Conservation (phyloP, 176 grass and related monocot species). For the Secale cereale region DNA sequence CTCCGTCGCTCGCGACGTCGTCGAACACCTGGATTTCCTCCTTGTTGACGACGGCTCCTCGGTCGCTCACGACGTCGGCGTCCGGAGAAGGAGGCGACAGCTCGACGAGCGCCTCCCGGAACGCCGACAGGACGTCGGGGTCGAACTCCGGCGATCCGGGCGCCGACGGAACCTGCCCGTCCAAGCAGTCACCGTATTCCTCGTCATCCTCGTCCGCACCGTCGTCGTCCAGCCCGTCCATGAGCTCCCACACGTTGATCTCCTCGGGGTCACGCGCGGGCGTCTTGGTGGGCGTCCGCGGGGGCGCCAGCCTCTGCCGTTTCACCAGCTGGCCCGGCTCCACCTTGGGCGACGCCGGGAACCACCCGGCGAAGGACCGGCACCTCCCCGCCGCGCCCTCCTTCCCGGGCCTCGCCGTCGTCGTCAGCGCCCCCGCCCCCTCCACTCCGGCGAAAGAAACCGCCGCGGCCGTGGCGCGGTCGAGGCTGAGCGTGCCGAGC, state of each 20-base stretch:
- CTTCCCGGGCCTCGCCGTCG: neutral
- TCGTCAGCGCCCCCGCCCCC: neutral
- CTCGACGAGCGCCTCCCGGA: constrained; percentile 42
- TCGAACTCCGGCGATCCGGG: constrained; percentile 43
- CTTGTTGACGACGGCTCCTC: neutral
- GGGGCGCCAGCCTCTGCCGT: constrained; percentile 32
- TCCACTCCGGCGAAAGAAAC: neutral
- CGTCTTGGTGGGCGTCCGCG: constrained; percentile 77
- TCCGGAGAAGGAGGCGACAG: neutral
- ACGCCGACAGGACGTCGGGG: constrained; percentile 39
- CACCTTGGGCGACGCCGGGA: neutral
- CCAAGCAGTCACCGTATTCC: neutral
- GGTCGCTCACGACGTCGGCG: neutral
- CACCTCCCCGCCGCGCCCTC: constrained; percentile 3
- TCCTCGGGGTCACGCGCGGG: constrained; percentile 61
- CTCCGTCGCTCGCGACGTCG: constrained; percentile 2
- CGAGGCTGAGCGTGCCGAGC: constrained; percentile 58
- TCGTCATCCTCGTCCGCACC: neutral
- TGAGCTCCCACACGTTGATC: constrained; percentile 98
- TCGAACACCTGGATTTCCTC: constrained; percentile 36
- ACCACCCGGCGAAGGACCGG: neutral
- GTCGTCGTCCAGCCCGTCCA: constrained; percentile 50
- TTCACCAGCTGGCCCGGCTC: constrained; percentile 12
- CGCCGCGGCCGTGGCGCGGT: constrained; percentile 17
- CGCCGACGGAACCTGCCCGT: neutral